Evolutionary conservation across 2,329 filamentous ascomycete species (phyloP), one percentile per base, ranked within the genome.

Genomic region (Stromatinia cepivora): DNA sequence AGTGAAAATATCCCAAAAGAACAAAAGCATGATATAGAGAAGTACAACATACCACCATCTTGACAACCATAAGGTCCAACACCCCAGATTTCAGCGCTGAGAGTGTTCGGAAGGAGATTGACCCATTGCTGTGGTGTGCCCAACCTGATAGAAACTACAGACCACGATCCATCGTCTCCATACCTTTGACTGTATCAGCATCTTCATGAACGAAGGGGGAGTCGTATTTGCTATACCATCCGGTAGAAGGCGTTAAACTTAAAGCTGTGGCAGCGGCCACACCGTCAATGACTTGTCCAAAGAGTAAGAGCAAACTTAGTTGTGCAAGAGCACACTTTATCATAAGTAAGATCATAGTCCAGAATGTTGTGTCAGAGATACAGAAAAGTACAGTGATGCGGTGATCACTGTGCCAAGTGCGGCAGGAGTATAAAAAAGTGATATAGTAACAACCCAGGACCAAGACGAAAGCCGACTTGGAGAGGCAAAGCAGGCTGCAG

Each of bases 151-250:
- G 82, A 83, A 72, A 92, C 87, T 9, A 89, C 87, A 22, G 90
- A 92, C 91, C 91, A 94, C 72, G 84, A 84, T 13, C 90, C 90
- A 77, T 92, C 90, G 72, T 86, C 83, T 61, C 88, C 88, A 71
- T 86, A 84, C 87, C 86, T 88, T 67, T 53, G 3, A 28, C 22
- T 22, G 2, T 34, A 48, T 69, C 34, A 69, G 59, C 36, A 65
- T 42, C 31, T n/a, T 3, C n/a, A 13, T 34, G 28, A 13, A 34
- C 1, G 15, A 17, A 42, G 5, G 11, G 25, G 34, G 45, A 4
- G 11, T 31, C 9, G 15, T 10, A 39, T 46, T 17, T 20, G 25
- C 63, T 64, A 67, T 63, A 78, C 77, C 76, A 78, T 52, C 71
- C 69, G 11, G 70, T 72, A 31, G 76, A 77, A 25, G 77, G 76